Evolutionary conservation across 2,329 filamentous ascomycete species (phyloP).

Genomic region (Calonectria honghensis): DNA sequence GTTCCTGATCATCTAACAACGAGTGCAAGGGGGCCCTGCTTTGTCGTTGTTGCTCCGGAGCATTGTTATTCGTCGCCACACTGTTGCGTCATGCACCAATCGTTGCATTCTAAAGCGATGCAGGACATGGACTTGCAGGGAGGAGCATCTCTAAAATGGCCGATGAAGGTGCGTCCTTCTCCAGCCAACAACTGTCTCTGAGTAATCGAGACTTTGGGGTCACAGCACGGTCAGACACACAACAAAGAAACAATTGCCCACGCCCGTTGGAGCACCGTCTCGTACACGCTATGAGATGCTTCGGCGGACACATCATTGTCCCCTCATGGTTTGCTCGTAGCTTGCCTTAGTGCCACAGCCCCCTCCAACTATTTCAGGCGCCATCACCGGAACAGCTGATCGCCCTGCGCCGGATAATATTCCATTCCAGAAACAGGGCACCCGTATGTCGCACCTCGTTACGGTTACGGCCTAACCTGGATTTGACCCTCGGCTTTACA

Average conservation of each 20-base stretch:
- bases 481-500: constrained; percentile 32
- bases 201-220: constrained; percentile 43
- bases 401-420: constrained; percentile 34
- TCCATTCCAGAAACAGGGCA: constrained; percentile 51
- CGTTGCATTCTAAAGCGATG: constrained; percentile 37
- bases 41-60: constrained; percentile 16
- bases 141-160: constrained; percentile 27
- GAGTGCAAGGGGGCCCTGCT: constrained; percentile 22
- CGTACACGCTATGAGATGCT: constrained; percentile 28
- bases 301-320: constrained; percentile 32
- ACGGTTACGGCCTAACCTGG: constrained; percentile 34
- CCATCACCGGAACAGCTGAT: constrained; percentile 36
- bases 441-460: constrained; percentile 44
- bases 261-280: constrained; percentile 35
- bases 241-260: constrained; percentile 36
- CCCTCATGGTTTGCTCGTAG: constrained; percentile 18
- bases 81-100: constrained; percentile 48
- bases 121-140: constrained; percentile 30
- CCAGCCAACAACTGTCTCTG: constrained; percentile 37
- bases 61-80: constrained; percentile 25
- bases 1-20: constrained; percentile 13
- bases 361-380: constrained; percentile 33
- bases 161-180: constrained; percentile 9
- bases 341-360: constrained; percentile 28
- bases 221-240: constrained; percentile 43